These are phyloP conservation scores for Ceratobasidium sp. DNA, from an alignment of 1,284 basidiomycete species.

Conservation along the genomic window DNA sequence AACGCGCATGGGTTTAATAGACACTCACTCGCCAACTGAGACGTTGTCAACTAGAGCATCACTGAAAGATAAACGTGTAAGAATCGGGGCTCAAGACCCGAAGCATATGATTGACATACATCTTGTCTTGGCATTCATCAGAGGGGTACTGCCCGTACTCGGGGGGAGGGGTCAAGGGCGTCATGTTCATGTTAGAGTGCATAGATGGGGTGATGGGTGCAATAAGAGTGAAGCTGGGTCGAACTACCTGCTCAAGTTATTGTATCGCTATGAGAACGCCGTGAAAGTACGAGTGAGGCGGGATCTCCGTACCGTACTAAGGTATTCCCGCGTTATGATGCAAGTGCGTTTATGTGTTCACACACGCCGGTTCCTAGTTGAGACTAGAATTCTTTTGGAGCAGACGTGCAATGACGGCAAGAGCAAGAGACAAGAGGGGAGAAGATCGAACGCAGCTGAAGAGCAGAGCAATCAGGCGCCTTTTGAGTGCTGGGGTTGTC, in stretches of 20 bases:
- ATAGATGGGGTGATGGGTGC: not conserved
- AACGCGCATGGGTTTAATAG: not conserved
- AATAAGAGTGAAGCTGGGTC: not conserved
- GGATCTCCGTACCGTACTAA: constrained; percentile 22
- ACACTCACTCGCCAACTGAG: constrained; percentile 39
- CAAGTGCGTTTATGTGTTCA: constrained; percentile 2
- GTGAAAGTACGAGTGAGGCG: constrained; percentile 32
- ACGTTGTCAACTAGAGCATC: constrained; percentile 39
- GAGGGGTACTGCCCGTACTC: constrained; percentile 14
- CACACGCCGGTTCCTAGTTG: constrained; percentile 24
- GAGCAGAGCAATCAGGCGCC: constrained; percentile 19
- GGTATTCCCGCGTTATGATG: constrained; percentile 16
- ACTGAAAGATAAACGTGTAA: constrained; percentile 23
- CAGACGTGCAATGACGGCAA: constrained; percentile 1
- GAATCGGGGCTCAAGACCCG: constrained; percentile 13
- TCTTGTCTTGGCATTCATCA: constrained; percentile 33
- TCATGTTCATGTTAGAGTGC: constrained; percentile 34
- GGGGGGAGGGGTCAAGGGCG: constrained; percentile 39
- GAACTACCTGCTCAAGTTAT: not conserved
- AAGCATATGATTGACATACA: constrained; percentile 16
- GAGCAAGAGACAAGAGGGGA: not conserved
- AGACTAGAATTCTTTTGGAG: constrained; percentile 11
- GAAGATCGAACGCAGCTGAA: constrained; percentile 21
- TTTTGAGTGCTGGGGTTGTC: constrained; percentile 11
- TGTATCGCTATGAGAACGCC: constrained; percentile 35